Evolutionary conservation across 345 rosid species (phyloP).

Genomic region (Aurinia saxatilis): DNA sequence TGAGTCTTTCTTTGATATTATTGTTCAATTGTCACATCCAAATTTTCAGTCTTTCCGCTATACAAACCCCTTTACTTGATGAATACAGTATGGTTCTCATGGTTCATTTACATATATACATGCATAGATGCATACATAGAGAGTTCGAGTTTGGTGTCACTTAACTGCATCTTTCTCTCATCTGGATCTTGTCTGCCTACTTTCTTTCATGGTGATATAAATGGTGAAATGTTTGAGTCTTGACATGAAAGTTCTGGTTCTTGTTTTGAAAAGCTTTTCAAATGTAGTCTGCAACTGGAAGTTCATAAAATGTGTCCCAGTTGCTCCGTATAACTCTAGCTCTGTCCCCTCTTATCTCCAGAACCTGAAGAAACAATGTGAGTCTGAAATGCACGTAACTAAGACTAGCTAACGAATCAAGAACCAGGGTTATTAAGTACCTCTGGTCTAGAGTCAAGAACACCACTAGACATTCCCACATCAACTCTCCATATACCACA

Average conservation of each 20-base stretch:
- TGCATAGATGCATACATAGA: slow-evolving; percentile 4
- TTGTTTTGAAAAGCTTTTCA: slow-evolving; percentile 16
- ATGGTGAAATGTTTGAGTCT: background rate
- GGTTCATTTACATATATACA: slow-evolving; percentile 6
- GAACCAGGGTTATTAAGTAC: slow-evolving; percentile 32
- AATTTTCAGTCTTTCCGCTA: background rate
- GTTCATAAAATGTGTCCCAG: slow-evolving; percentile 37
- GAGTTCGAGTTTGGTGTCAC: background rate
- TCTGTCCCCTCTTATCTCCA: slow-evolving; percentile 60
- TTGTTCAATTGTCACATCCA: background rate
- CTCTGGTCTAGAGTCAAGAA: slow-evolving; percentile 88
- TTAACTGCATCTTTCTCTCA: background rate
- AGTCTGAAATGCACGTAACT: background rate
- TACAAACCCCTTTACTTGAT: slow-evolving; percentile 6
- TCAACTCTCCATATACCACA: slow-evolving; percentile 86
- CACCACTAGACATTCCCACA: slow-evolving; percentile 98
- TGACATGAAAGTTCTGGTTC: background rate
- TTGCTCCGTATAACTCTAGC: slow-evolving; percentile 65
- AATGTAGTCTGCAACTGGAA: slow-evolving; percentile 46
- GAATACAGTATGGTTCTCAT: background rate
- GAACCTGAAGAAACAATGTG: slow-evolving; percentile 44
- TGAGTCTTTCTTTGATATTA: background rate
- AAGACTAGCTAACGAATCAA: background rate
- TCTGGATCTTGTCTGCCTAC: background rate
- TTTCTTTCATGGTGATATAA: background rate